Evolutionary conservation across 768 basidiomycete species (phyloP).

Genomic region (Rhodotorula graminis): DNA sequence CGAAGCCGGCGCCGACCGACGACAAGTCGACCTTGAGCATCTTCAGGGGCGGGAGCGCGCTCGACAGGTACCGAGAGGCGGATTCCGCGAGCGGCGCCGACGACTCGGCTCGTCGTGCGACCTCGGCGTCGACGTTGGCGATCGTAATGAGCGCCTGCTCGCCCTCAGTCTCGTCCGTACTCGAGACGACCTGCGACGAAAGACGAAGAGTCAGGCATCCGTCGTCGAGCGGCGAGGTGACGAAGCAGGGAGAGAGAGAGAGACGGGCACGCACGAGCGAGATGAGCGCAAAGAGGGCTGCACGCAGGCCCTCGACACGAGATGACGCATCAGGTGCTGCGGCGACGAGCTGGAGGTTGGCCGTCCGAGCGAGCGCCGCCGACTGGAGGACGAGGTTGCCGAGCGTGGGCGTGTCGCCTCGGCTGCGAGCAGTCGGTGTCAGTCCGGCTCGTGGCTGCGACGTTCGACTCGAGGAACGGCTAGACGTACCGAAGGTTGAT

Average conservation of each 20-base stretch:
- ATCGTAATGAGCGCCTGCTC: neutral
- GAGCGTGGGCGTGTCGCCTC: constrained; percentile 23
- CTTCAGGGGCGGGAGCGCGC: constrained; percentile 37
- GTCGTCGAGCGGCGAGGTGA: too few species aligned
- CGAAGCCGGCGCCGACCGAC: constrained; percentile 23
- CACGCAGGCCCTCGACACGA: neutral
- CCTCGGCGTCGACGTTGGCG: constrained; percentile 37
- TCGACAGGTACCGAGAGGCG: constrained; percentile 11
- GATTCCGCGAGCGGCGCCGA: constrained; percentile 59
- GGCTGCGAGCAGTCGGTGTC: neutral
- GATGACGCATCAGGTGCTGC: constrained; percentile 4
- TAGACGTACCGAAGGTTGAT: constrained; percentile 41
- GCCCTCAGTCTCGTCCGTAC: constrained; percentile 7
- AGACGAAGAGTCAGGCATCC: too few species aligned
- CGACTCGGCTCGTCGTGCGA: constrained; percentile 43
- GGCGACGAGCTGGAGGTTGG: constrained; percentile 23
- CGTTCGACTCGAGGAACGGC: too few species aligned
- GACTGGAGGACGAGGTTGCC: constrained; percentile 28
- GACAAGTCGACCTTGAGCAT: neutral
- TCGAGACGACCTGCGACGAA: neutral
- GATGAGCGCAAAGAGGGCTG: constrained; percentile 14
- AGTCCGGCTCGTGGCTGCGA: too few species aligned
- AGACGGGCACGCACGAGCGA: constrained; percentile 9
- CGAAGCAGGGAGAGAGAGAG: too few species aligned
- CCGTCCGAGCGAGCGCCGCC: constrained; percentile 16